phyloP scores from a whole-genome alignment of 1,284 basidiomycete species.

The Trametes polyzona region DNA sequence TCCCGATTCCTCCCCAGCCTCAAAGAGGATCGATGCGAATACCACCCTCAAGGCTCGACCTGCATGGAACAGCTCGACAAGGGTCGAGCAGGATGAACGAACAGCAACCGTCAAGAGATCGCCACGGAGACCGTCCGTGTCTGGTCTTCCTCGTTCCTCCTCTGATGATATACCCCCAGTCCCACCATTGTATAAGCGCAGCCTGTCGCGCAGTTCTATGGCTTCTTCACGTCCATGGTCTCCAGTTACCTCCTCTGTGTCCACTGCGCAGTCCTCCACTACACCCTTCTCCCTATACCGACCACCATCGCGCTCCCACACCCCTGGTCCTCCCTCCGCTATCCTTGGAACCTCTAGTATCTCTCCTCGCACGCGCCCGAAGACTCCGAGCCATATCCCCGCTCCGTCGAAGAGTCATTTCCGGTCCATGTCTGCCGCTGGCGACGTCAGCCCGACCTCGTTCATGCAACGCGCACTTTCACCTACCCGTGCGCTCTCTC shows the following conservation, averaged over 20 bases:
- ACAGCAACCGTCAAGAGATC: slow-evolving; percentile 52
- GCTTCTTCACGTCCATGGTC: slow-evolving; percentile 81
- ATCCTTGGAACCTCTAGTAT: neutral
- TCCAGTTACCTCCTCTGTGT: slow-evolving; percentile 71
- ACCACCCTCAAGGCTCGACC: slow-evolving; percentile 47
- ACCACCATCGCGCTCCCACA: slow-evolving; percentile 41
- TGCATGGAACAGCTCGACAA: slow-evolving; percentile 81
- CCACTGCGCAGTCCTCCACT: slow-evolving; percentile 66
- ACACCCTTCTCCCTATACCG: slow-evolving; percentile 35
- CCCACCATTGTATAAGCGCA: slow-evolving; percentile 55
- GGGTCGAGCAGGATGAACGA: slow-evolving; percentile 57
- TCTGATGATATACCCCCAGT: slow-evolving; percentile 50
- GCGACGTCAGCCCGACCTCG: slow-evolving; percentile 50
- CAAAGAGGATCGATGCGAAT: slow-evolving; percentile 38
- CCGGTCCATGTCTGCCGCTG: slow-evolving; percentile 53
- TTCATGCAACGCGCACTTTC: slow-evolving; percentile 48
- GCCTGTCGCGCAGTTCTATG: slow-evolving; percentile 74
- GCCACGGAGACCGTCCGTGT: slow-evolving; percentile 38
- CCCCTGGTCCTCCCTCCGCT: slow-evolving; percentile 33
- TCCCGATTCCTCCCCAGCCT: slow-evolving; percentile 62
- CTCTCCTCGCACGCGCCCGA: slow-evolving; percentile 61
- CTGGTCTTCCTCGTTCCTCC: slow-evolving; percentile 37
- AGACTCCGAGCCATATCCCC: slow-evolving; percentile 79
- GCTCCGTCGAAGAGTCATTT: slow-evolving; percentile 50
- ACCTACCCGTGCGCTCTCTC: slow-evolving; percentile 54